Evolutionary conservation across 1,139 yeast genomes (phyloP), one percentile per base, ranked within the genome.

Genomic region (Nakaseomyces uthaithaninus): DNA sequence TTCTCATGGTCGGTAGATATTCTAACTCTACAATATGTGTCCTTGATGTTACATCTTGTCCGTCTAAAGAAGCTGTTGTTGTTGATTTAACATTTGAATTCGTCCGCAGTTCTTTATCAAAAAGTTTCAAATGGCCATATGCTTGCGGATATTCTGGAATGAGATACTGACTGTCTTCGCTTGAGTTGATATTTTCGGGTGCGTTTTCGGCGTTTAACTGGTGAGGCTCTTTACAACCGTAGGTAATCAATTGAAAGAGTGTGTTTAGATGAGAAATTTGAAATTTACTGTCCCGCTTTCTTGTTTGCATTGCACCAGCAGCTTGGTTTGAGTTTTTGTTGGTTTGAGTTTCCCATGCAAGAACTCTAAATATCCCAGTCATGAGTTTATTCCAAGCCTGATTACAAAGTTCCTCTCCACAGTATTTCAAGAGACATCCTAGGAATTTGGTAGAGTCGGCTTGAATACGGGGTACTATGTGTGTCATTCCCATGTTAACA

Each of bases 401-500:
- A 47, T 75, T 67, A 2, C 77, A 72, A n/a, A 80, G 59, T 2
- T 77, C 64, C 22, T 67, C 70, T 16, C 68, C 71, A 42, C 64
- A 68, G 52, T 49, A 45, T 30, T 68, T 68, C 16, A 85, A 59
- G 39, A 85, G 55, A 3, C 79, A 66, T 26, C 67, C 66, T 26
- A 87, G 63, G 49, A 79, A 80, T 43, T 70, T 71, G 0, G 91
- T 74, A 3, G 93, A 75, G 48, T 80, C 82, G 40, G 75, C 74
- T 37, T 94, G 72, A 28, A 87, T 76, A 7, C 76, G 77, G 0
- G 89, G 80, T 27, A 72, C 74, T 35, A 91, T 81, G 57, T 91
- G 96, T 14, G 97, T 84, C 97, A 91, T 91, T 11, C 95, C 94
- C 41, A 93, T 80, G 53, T 83, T 83, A n/a, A 89, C 70, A 57